Evolutionary conservation across 805 yeast species (phyloP).

Genomic region (Priceomyces fermenticarens): DNA sequence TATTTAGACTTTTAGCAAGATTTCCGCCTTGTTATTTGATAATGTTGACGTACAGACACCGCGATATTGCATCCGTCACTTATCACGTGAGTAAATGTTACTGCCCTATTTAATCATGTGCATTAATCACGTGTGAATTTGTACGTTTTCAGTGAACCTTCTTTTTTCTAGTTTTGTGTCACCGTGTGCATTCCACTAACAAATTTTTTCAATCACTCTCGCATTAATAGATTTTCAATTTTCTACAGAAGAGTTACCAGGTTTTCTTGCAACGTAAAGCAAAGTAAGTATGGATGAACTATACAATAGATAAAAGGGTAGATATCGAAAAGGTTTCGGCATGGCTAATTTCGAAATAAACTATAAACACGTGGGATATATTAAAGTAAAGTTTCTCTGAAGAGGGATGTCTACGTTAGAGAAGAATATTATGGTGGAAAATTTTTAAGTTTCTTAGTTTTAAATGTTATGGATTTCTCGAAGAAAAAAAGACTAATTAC

Average conservation of each 20-base stretch:
- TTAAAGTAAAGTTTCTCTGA: too few relatives aligned
- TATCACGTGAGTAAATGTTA: background rate
- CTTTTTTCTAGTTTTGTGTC: slow-evolving; percentile 1
- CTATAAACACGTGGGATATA: too few relatives aligned
- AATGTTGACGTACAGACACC: too few relatives aligned
- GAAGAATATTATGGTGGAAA: background rate
- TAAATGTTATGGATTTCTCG: background rate
- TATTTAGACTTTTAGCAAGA: too few relatives aligned
- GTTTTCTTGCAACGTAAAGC: slow-evolving; percentile 4
- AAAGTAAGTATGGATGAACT: slow-evolving; percentile 1
- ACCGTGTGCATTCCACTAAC: background rate
- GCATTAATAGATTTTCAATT: background rate
- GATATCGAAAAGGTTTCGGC: background rate
- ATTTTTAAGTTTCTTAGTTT: background rate
- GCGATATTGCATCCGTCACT: background rate
- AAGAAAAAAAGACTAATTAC: too few relatives aligned
- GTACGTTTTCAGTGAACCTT: background rate
- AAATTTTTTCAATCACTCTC: slow-evolving; percentile 2
- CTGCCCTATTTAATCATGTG: background rate
- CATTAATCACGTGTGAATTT: background rate
- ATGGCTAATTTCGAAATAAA: too few relatives aligned
- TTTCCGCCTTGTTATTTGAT: too few relatives aligned
- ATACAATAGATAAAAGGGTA: slow-evolving; percentile 4
- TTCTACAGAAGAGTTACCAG: background rate
- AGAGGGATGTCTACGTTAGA: background rate